These are phyloP conservation scores for Claviceps capensis DNA, from an alignment of 2,329 filamentous ascomycete genomes.

Conservation along the genomic window DNA sequence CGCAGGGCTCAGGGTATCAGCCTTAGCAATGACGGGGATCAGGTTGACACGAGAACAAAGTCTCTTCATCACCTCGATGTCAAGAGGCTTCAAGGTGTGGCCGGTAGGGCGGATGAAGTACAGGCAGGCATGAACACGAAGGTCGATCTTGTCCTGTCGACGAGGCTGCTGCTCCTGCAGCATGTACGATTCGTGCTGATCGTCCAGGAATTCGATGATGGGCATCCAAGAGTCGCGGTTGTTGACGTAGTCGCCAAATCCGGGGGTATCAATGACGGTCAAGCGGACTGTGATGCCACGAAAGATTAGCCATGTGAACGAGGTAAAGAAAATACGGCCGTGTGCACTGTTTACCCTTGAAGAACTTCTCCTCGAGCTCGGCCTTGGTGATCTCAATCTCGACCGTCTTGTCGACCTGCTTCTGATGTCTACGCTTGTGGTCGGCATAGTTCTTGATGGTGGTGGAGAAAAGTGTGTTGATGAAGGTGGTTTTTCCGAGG, in stretches of 20 bases:
- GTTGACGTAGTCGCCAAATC: slow-evolving; percentile 99
- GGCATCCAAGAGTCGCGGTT: slow-evolving; percentile 99
- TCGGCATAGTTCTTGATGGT: slow-evolving; percentile 99
- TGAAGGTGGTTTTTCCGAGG: slow-evolving; percentile 98
- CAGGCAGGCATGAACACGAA: slow-evolving; percentile 93
- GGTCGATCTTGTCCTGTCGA: slow-evolving; percentile 96
- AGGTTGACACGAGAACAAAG: slow-evolving; percentile 95
- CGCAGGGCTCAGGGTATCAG: slow-evolving; percentile 85
- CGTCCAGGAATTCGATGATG: slow-evolving; percentile 98
- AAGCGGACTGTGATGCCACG: slow-evolving; percentile 57
- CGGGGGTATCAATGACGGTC: slow-evolving; percentile 97
- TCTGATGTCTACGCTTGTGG: slow-evolving; percentile 97
- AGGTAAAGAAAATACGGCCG: not conserved
- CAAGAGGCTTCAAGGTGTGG: slow-evolving; percentile 94
- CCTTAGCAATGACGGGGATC: slow-evolving; percentile 97
- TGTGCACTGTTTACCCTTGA: slow-evolving; percentile 61
- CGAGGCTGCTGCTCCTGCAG: slow-evolving; percentile 98
- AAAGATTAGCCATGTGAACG: not conserved
- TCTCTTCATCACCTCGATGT: slow-evolving; percentile 99
- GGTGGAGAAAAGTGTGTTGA: slow-evolving; percentile 99
- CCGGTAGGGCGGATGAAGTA: slow-evolving; percentile 99
- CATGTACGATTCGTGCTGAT: slow-evolving; percentile 99
- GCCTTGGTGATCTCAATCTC: slow-evolving; percentile 99
- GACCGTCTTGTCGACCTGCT: slow-evolving; percentile 99
- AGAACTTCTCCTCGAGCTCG: slow-evolving; percentile 99